Base-by-base conservation (phyloP, 495 filamentous ascomycete species). In the Aspergillus sparsus region DNA sequence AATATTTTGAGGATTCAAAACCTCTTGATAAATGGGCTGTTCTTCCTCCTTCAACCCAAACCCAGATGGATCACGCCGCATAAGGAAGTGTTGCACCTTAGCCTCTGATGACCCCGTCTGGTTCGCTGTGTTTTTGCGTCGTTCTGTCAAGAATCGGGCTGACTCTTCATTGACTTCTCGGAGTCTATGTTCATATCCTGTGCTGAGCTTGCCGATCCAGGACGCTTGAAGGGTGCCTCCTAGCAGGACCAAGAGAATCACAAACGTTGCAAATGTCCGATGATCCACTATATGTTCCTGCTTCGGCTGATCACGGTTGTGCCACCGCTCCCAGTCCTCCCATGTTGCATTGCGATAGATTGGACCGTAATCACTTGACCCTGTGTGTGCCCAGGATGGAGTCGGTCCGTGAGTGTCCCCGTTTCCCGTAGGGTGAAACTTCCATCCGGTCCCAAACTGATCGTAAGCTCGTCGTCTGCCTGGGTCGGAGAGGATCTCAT, bases 321-420 rank as follows among this genome's bases (percentile, higher is more conserved):
- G 84, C 89, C 90, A 98, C 42, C 80, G 81, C 75, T 98, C 93
- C 94, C 95, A 98, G 69, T 98, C 95, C 68, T 98, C 94, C 94
- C 94, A 98, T 0, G 93, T 98, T 11, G 91, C 95, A 68, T 97
- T 97, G 59, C 80, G 77, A 67, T 84, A 86, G 21, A 93, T 86
- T 39, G 70, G 76, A 52, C 69, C 78, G 65, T 57, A 74, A 47
- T 58, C 69, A 49, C 58, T 77, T 69, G 42, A 57, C 18, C 62
- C 65, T 3, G 62, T 27, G 15, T 27, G 52, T 6, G 49, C 44
- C 61, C 60, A 74, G 15, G 60, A 58, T 8, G 61, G 57, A 6
- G 51, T 39, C 6, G 59, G 34, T 5, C 37, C 27, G 11, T 15
- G 51, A 47, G 45, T 39, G 34, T 56, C 42, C 8, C 36, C 61